Evolutionary conservation across 2,329 filamentous ascomycete genomes (phyloP), one percentile per base, ranked within the genome.

Genomic region (Fusarium nematophilum): DNA sequence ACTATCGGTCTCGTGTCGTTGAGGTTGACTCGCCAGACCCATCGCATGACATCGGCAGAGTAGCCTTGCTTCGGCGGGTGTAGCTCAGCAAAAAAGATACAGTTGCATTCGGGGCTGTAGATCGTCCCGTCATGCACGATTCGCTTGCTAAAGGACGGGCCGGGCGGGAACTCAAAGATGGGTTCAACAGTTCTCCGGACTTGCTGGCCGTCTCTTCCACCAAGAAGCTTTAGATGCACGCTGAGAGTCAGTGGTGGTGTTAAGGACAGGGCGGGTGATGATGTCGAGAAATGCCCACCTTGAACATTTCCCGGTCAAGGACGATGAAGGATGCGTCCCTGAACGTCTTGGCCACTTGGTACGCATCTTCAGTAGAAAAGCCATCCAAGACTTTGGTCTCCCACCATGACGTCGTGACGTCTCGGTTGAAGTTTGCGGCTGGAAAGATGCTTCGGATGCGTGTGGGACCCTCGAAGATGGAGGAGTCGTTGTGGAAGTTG

Each of bases 101-200:
- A 61, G 17, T 61, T 64, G 30, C 50, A 63, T 13, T 63, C 57
- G 4, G 59, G 59, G 1, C 57, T 47, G 46, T 38, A 63, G 7
- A 63, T 53, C 1, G 57, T 63, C 17, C 53, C 57, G 18, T 63
- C 59, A 14, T 61, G 57, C 0, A 55, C 45, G 4, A 63, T 10
- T 1, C 59, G 57, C 2, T 55, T 53, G 11, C 57, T 43, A 18
- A 52, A 63, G 2, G 45, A 52, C 11, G 57, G 59, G 9, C 40
- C 43, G 9, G 36, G 29, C 13, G 53, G 57, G 43, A 60, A 60
- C 6, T 47, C 9, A n/a, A 60, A 60, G 26, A 60, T 27, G 7
- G 10, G n/a, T 21, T 60, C 53, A 9, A 60, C 27, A 6, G 39
- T 11, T n/a, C 27, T 34, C 25, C 4, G 4, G 18, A 7, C 14